phyloP scores from a whole-genome alignment of 495 filamentous ascomycete genomes.

The Penicillium herquei region DNA sequence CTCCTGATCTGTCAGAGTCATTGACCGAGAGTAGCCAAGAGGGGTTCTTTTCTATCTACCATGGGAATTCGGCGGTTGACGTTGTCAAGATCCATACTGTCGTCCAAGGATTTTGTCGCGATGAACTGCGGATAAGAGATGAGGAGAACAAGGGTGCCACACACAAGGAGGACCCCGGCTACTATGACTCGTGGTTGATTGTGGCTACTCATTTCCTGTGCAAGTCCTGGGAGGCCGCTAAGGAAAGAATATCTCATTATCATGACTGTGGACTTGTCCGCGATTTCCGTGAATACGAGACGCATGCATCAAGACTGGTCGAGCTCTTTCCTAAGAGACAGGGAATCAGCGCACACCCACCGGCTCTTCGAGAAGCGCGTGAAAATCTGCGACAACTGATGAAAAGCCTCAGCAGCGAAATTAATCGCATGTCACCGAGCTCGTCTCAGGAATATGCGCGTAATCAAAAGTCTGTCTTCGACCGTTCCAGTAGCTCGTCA shows the following conservation, averaged over 20 bases:
- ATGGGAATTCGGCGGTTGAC: constrained; percentile 55
- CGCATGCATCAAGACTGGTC: constrained; percentile 61
- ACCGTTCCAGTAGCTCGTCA: constrained; percentile 66
- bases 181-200: constrained; percentile 60
- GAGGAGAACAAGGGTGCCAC: constrained; percentile 40
- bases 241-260: constrained; percentile 54
- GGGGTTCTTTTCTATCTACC: constrained; percentile 39
- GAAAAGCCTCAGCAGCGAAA: constrained; percentile 53
- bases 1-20: constrained; percentile 34
- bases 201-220: constrained; percentile 59
- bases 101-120: constrained; percentile 76
- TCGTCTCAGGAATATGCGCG: constrained; percentile 48
- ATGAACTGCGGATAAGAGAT: constrained; percentile 57
- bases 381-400: constrained; percentile 48
- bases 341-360: constrained; percentile 27
- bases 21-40: constrained; percentile 50
- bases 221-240: constrained; percentile 60
- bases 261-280: constrained; percentile 60
- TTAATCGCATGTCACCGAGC: constrained; percentile 53
- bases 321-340: constrained; percentile 35
- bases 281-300: constrained; percentile 68
- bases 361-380: constrained; percentile 37
- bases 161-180: constrained; percentile 23
- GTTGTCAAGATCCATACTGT: constrained; percentile 75
- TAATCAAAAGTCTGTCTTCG: constrained; percentile 66